A percentile compares a stretch with the other conserved stretches of the same genome.
Evolutionary conservation across 2,329 filamentous ascomycete genomes (phyloP).

Genomic region (Phaeoacremonium minimum): DNA sequence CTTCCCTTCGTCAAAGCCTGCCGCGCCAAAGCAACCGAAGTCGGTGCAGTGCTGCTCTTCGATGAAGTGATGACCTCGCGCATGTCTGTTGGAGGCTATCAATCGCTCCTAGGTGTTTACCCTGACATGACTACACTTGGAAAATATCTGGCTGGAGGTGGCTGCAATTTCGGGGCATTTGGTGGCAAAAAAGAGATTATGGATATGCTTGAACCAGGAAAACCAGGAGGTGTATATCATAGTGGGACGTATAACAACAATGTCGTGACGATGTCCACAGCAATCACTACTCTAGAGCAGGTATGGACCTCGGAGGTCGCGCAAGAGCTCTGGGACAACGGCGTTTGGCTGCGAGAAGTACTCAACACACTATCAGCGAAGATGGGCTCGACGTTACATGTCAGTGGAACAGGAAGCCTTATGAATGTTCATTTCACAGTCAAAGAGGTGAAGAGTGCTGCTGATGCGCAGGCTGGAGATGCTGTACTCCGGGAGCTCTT

Average conservation of each 20-base stretch:
- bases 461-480: neutral
- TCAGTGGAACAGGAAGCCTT: neutral
- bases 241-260: conserved; percentile 1
- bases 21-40: conserved; percentile 38
- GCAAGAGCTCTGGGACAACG: neutral
- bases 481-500: neutral
- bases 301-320: neutral
- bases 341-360: neutral
- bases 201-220: conserved; percentile 4
- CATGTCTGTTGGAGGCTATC: conserved; percentile 21
- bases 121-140: conserved; percentile 43
- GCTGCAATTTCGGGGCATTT: conserved; percentile 55
- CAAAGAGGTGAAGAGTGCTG: neutral
- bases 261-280: conserved; percentile 1
- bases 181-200: conserved; percentile 34
- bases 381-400: neutral
- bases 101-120: neutral
- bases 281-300: neutral
- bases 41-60: conserved; percentile 57
- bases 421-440: neutral
- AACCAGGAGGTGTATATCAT: neutral
- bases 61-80: conserved; percentile 69
- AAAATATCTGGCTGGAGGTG: conserved; percentile 53
- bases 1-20: conserved; percentile 46
- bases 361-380: neutral